Base-by-base conservation (phyloP, 1,284 basidiomycete species). In the Leccinum ponderosum region DNA sequence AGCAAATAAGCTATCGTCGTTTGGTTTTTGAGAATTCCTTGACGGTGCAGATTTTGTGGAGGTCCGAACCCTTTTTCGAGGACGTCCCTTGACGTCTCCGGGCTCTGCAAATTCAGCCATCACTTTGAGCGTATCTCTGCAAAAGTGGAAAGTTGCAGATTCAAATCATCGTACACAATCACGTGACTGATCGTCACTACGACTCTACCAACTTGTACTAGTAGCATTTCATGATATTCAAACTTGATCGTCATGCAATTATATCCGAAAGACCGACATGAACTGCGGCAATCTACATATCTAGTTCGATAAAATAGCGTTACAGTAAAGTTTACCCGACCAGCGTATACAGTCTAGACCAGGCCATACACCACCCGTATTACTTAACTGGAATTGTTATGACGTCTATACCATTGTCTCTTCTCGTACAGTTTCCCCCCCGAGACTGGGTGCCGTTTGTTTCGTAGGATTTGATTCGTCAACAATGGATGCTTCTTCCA, bases 1-100 rank as follows among this genome's bases (percentile, higher is more conserved):
- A 4, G 90, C 91, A 76, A 97, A 99, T 54, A 99, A 85, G 50
- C 83, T 80, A 66, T 81, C 78, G 37, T 61, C 65, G 11, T 64
- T 56, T 8, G 47, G 20, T 48, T 58, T 63, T 59, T 58, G 59
- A 5, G 42, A 25, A 29, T 52, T 39, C 42, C 62, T 62, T 39
- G 58, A 50, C 7, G 33, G 35, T 6, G 47, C 57, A 6, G 25
- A 14, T 56, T 63, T 60, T 25, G 48, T 33, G 4, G 62, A 64
- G 33, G 60, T 70, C 51, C 63, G 67, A 15, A 56, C 58, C 55
- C 51, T 73, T 56, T 68, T 72, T 56, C 59, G 68, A n/a, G 65
- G 72, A 8, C 58, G 72, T 56, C 66, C 64, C 42, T 53, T 61
- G 42, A 55, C 53, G 3, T 53, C 57, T 29, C 39, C 63, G 15